Conservation (phyloP, 192 early-diverging fungal genomes). For the Bifiguratus adelaidae region DNA sequence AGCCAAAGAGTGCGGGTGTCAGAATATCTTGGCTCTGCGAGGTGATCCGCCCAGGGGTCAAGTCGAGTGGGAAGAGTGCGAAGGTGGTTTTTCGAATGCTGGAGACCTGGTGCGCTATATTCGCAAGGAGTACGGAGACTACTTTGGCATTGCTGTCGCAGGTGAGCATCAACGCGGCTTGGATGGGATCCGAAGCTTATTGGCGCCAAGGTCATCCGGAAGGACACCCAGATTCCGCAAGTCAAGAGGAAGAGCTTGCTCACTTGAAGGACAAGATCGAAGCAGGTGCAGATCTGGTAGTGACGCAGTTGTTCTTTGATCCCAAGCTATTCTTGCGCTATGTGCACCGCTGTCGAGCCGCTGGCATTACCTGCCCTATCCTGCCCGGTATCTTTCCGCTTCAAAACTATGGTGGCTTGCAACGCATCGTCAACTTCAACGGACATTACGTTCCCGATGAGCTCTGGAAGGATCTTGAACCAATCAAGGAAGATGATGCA, state of each 20-base stretch:
- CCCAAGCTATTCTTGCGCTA: constrained; percentile 66
- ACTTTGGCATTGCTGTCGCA: constrained; percentile 97
- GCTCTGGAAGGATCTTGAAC: constrained; percentile 69
- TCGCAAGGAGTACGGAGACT: constrained; percentile 73
- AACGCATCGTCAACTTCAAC: constrained; percentile 75
- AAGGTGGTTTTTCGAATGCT: constrained; percentile 73
- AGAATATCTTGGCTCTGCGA: constrained; percentile 91
- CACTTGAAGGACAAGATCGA: constrained; percentile 81
- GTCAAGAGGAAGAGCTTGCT: constrained; percentile 61
- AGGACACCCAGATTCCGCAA: constrained; percentile 74
- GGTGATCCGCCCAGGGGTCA: constrained; percentile 87
- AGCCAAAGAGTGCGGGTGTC: constrained; percentile 80
- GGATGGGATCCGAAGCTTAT: not conserved
- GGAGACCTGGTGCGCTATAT: constrained; percentile 88
- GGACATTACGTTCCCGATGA: constrained; percentile 74
- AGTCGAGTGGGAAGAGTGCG: constrained; percentile 65
- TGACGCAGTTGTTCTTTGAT: constrained; percentile 96
- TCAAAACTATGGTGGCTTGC: constrained; percentile 85
- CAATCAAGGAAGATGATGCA: constrained; percentile 90
- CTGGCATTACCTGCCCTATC: constrained; percentile 71
- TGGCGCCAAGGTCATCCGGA: constrained; percentile 73
- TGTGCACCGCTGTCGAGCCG: constrained; percentile 55
- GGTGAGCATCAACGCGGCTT: constrained; percentile 49
- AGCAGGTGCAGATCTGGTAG: constrained; percentile 88
- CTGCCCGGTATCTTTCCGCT: constrained; percentile 93